phyloP scores from a whole-genome alignment of 768 basidiomycete genomes.

The Gelatoporia subvermispora region DNA sequence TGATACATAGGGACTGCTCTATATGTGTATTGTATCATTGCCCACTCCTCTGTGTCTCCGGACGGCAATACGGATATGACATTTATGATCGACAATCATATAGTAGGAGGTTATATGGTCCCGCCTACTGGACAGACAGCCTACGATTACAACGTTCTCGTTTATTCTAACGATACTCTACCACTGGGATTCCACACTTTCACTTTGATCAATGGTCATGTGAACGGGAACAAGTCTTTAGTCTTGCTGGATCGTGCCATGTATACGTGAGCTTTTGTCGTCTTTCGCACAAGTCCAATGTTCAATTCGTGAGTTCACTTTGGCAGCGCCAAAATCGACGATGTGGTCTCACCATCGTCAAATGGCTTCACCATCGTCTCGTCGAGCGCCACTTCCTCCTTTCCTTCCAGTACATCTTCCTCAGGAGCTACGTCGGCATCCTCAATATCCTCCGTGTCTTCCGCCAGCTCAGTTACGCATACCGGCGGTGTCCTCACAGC shows the following conservation, averaged over 20 bases:
- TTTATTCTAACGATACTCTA: slow-evolving; percentile 29
- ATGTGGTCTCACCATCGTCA: too few relatives aligned
- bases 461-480: too few relatives aligned
- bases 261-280: slow-evolving; percentile 29
- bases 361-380: too few relatives aligned
- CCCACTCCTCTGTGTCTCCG: slow-evolving; percentile 20
- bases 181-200: slow-evolving; percentile 22
- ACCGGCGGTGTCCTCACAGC: too few relatives aligned
- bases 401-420: too few relatives aligned
- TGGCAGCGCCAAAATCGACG: too few relatives aligned
- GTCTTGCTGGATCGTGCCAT: slow-evolving; percentile 36
- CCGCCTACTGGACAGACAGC: slow-evolving; percentile 15
- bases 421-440: too few relatives aligned
- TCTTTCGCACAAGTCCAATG: too few relatives aligned
- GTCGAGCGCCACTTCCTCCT: too few relatives aligned
- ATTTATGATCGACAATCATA: slow-evolving; percentile 33
- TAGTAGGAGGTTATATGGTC: slow-evolving; percentile 25
- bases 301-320: too few relatives aligned
- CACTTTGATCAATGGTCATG: slow-evolving; percentile 30
- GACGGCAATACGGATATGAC: slow-evolving; percentile 30
- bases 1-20: slow-evolving; percentile 34
- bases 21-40: slow-evolving; percentile 37
- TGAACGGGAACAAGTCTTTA: slow-evolving; percentile 24
- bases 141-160: slow-evolving; percentile 31
- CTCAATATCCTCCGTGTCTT: slow-evolving; percentile 6